Evolutionary conservation across 2,329 filamentous ascomycete species (phyloP), one percentile per base, ranked within the genome.

Genomic region (Gyromitra esculenta): DNA sequence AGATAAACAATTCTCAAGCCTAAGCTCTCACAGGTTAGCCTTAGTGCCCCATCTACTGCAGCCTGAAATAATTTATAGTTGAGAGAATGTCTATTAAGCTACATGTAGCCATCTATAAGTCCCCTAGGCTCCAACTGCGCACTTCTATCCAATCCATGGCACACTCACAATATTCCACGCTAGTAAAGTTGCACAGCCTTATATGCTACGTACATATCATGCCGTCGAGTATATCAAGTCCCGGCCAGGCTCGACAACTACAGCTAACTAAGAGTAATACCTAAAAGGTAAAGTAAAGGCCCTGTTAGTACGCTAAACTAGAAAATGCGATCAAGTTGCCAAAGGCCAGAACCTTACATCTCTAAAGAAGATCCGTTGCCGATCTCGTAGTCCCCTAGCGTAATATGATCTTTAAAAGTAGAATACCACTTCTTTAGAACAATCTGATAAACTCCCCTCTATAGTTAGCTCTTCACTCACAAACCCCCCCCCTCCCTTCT

Each of bases 371-470:
- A 79, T n/a, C 79, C 79, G 35, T 81, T 80, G 1, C 75, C 68
- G 48, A 81, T 79, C 73, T 81, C 80, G 54, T 81, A 81, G 52
- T 81, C 80, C 1, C 66, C 80, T 8, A 80, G 57, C 0, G 80
- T 81, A 74, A 81, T 81, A 48, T 80, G 80, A 66, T 81, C 79
- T 52, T 81, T 81, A 41, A 78, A 81, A 1, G 69, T 77, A n/a
- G 75, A 75, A 39, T 81, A 77, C 72, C 80, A 76, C 48, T 81
- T 81, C 60, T 81, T 81, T 5, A 81, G 73, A 18, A 81, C 74
- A 84, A 84, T 78, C 86, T 69, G 15, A 65, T 7, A 37, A 57
- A 41, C n/a, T 41, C 9, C 35, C 35, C 37, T 5, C 37, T 13
- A 35, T 1, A 48, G 41, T 45, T 45, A 31, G 18, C 39, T 13